Evolutionary conservation across 768 basidiomycete genomes (phyloP), one percentile per base, ranked within the genome.

Genomic region (Sarcodon aspratus): DNA sequence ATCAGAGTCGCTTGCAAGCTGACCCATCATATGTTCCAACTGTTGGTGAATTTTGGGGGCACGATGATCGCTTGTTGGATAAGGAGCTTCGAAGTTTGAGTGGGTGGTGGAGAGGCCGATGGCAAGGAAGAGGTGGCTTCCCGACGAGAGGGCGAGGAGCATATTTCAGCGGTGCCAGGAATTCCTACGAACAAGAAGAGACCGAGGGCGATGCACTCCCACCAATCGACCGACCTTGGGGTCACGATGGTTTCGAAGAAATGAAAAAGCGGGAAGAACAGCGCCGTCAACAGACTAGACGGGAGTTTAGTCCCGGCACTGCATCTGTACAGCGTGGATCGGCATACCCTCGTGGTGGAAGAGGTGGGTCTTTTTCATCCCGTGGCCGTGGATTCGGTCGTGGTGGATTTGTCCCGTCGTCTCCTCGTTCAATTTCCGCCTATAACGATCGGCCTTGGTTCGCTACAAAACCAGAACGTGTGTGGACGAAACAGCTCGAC

Each of bases 21-120:
- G 93, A 96, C 61, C 92, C 93, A 1, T 87, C 89, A 2, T 92
- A 82, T 61, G 85, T 90, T 31, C 93, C 93, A 18, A 85, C 81
- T 21, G 85, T 94, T 18, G 93, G 93, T 48, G 84, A 83, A 53
- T 96, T 96, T 60, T 96, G 90, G 91, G 82, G 87, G 5, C 93
- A 96, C 60, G 93, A 96, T 63, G 92, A 95, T 62, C 82, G 93
- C 44, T 68, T 92, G 48, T 69, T 90, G 61, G 84, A 88, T 64
- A 87, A 87, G 63, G 80, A 87, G 52, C 64, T 89, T 37, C 78
- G 90, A 37, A 84, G 82, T 59, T 65, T 93, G 42, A 90, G 86
- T 66, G 80, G 79, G 1, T 92, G 88, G 89, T 92, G 90, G 89
- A 72, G 86, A 50, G 85, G 82, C 37, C 74, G 76, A 52, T 81